Conservation (phyloP, 176 grass and related monocot genomes). For the Juncus inflexus region DNA sequence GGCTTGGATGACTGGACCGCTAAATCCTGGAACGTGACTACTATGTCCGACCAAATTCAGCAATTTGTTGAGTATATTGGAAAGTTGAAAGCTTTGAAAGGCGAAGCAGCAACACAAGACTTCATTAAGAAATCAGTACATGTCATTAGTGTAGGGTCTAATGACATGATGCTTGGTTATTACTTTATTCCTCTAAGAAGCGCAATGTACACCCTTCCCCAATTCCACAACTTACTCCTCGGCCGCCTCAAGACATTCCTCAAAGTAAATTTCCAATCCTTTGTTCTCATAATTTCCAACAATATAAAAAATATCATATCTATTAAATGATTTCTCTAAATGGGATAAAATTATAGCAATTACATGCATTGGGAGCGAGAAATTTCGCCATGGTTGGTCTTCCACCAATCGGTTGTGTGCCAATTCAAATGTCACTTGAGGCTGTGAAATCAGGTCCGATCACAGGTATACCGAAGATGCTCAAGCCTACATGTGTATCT, state of each 20-base stretch:
- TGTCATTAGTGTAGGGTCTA: conserved; percentile 48
- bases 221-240: conserved; percentile 38
- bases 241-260: conserved; percentile 39
- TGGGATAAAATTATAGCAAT: conserved; percentile 7
- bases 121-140: conserved; percentile 35
- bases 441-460: conserved; percentile 3
- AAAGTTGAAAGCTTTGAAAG: conserved; percentile 23
- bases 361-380: conserved; percentile 19
- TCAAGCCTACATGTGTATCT: not conserved
- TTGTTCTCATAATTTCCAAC: not conserved
- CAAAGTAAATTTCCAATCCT: conserved; percentile 18
- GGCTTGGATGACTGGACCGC: conserved; percentile 63
- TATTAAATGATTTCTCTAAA: not conserved
- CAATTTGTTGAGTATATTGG: conserved; percentile 38
- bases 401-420: conserved; percentile 10
- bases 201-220: conserved; percentile 17
- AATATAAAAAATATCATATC: not conserved
- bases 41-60: conserved; percentile 36
- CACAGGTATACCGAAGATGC: not conserved
- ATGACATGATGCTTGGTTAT: conserved; percentile 56
- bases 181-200: conserved; percentile 24
- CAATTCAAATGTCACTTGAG: conserved; percentile 7
- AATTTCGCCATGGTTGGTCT: conserved; percentile 10
- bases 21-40: conserved; percentile 14
- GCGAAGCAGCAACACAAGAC: conserved; percentile 24